These are phyloP conservation scores for Zoysia matrella DNA, from an alignment of 202 grass and related monocot genomes.

Conservation along the genomic window DNA sequence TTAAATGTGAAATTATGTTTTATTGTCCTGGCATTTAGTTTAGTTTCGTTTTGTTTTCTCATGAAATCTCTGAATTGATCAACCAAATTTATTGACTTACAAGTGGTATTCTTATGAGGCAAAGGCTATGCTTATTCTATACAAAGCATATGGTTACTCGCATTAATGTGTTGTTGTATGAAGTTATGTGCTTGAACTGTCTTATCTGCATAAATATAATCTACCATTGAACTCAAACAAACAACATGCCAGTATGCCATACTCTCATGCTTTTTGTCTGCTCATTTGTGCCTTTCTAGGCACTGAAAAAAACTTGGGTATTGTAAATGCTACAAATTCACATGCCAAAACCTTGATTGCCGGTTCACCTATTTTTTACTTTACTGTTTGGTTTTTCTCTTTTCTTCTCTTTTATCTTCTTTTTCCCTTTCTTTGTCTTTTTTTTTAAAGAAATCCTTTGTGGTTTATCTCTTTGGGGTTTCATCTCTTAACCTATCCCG, in stretches of 20 bases:
- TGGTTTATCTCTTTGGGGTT: no score
- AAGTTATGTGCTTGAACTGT: not conserved
- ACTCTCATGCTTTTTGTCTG: not conserved
- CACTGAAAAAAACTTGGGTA: not conserved
- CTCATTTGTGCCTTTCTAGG: conserved; percentile 3
- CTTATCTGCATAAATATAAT: not conserved
- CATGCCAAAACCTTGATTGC: not conserved
- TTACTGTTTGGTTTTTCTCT: no score
- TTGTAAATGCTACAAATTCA: not conserved
- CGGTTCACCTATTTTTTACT: no score
- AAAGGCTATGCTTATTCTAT: not conserved
- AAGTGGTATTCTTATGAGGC: not conserved
- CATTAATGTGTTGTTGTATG: not conserved
- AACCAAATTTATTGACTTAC: not conserved
- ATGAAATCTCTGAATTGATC: not conserved
- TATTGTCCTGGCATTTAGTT: not conserved
- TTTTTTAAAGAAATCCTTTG: no score
- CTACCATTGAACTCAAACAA: not conserved
- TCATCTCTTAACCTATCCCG: no score
- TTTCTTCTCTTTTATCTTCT: conserved; percentile 19
- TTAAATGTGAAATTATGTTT: not conserved
- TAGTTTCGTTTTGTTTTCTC: not conserved
- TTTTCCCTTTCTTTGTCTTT: not conserved
- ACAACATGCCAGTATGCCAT: not conserved
- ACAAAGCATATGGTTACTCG: not conserved